Base-by-base conservation (phyloP, 1,284 basidiomycete species). In the Trichosporon asahii region DNA sequence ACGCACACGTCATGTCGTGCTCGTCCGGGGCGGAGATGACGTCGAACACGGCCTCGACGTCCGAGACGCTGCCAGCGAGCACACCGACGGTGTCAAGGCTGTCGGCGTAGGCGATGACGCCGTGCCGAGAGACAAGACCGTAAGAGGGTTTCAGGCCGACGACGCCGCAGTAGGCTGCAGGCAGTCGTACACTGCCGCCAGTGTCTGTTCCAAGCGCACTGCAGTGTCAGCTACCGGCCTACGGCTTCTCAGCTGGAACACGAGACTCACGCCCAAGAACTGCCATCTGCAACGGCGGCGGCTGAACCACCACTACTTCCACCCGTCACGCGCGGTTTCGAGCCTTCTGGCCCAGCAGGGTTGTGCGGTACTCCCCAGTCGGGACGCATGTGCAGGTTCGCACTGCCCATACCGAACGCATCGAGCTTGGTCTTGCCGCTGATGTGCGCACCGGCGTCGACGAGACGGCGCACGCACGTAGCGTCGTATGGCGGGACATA, bases 131-230 rank as follows among this genome's bases (percentile, higher is more conserved):
- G 49, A 99, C 84, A 63, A 97, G 84, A 0, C 96, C 96, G 76
- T 98, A 98, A 0, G 94, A 95, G 0, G 96, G 96, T 79, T 99
- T 99, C 66, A 98, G 84, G 0, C 95, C 96, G 3, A 92, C 89
- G 0, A 98, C 86, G 2, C 95, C 95, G 77, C 94, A 98, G 80
- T 97, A 98, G 0, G 94, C 90, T 0, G 95, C 95, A 0, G 96
- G 97, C 1, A 99, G 85, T 37, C 96, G 88, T 4, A 92, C 90
- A 6, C 95, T 98, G 0, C 96, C 97, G 6, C 96, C 97, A 0
- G 97, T 99, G 79, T 99, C 96, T 0, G 94, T 96, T 2, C 90
- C 93, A 29, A 99, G 82, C 0, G 96, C 93, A 49, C 94, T 95
- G 68, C 7, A n/a, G 0, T 3, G 69, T 70, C 27, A 69, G 70